Conservation (phyloP, 31 red algal genomes). For the Pterothamnion heteromorphum region DNA sequence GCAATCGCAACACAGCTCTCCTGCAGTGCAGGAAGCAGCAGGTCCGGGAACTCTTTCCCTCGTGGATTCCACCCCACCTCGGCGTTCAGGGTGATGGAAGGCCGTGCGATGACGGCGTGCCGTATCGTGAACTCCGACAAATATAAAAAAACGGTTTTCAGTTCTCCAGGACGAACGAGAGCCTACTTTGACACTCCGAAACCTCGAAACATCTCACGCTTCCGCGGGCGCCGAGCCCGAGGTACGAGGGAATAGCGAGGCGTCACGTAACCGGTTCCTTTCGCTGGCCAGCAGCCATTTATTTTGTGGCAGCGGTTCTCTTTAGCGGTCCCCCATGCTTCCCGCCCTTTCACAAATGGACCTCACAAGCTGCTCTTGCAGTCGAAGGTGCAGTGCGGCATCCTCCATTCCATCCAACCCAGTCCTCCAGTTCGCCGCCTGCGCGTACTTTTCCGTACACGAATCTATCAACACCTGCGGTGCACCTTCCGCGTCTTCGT, state of each 20-base stretch:
- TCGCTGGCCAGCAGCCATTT: not conserved
- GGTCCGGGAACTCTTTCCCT: not conserved
- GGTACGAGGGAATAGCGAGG: not conserved
- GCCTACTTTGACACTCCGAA: not conserved
- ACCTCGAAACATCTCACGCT: not conserved
- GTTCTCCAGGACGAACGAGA: not conserved
- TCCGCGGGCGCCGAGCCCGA: not conserved
- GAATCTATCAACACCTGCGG: not conserved
- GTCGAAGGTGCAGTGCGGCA: not conserved
- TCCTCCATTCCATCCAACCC: not conserved
- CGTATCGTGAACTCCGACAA: not conserved
- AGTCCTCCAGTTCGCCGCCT: not conserved
- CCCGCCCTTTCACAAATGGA: not conserved
- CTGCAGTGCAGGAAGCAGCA: not conserved
- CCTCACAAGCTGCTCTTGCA: not conserved
- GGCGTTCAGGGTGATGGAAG: not conserved
- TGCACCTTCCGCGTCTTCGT: not conserved
- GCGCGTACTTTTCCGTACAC: not conserved
- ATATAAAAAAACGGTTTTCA: not conserved
- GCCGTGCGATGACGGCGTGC: not conserved
- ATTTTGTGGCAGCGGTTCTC: not conserved
- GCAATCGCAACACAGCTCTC: not conserved
- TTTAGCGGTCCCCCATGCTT: not conserved
- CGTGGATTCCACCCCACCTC: not conserved
- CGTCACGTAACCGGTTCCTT: not conserved